These are phyloP conservation scores for Fraxinus excelsior DNA, from an alignment of 257 asterid species.

Conservation along the genomic window DNA sequence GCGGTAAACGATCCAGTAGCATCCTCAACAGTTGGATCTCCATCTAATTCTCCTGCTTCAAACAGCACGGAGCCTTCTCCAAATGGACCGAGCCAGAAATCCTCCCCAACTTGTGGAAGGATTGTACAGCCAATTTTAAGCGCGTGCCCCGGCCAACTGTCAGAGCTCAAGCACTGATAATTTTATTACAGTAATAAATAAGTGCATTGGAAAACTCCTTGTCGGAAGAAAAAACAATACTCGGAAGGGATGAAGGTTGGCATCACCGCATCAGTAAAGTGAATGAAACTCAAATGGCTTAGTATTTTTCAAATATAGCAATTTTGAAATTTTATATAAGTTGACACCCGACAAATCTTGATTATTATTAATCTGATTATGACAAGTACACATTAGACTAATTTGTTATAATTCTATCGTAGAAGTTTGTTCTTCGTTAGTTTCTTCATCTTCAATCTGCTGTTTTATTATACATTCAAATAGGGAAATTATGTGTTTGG, in stretches of 20 bases:
- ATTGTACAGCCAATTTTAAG: constrained; percentile 37
- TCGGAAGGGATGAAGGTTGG: neutral
- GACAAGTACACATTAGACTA: constrained; percentile 23
- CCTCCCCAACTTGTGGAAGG: constrained; percentile 47
- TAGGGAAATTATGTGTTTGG: neutral
- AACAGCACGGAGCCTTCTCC: constrained; percentile 25
- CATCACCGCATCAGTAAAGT: constrained; percentile 10
- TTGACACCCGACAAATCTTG: constrained; percentile 13
- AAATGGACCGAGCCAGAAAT: constrained; percentile 41
- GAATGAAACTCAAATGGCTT: constrained; percentile 4
- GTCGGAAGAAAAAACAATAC: neutral
- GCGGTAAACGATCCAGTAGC: constrained; percentile 19
- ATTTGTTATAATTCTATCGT: constrained; percentile 21
- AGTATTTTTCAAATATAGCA: constrained; percentile 5
- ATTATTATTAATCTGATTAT: constrained; percentile 26
- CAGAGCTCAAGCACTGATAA: constrained; percentile 45
- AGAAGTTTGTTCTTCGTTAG: constrained; percentile 31
- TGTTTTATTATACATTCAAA: neutral
- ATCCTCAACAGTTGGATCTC: constrained; percentile 3
- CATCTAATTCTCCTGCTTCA: constrained; percentile 18
- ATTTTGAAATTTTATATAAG: constrained; percentile 25
- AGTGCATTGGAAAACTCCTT: neutral
- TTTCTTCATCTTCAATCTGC: neutral
- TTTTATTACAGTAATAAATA: neutral
- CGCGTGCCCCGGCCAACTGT: constrained; percentile 37